Percentiles rank a stretch among this genome's conserved stretches.
Evolutionary conservation across 768 basidiomycete species (phyloP).

Genomic region (Mycena venus): DNA sequence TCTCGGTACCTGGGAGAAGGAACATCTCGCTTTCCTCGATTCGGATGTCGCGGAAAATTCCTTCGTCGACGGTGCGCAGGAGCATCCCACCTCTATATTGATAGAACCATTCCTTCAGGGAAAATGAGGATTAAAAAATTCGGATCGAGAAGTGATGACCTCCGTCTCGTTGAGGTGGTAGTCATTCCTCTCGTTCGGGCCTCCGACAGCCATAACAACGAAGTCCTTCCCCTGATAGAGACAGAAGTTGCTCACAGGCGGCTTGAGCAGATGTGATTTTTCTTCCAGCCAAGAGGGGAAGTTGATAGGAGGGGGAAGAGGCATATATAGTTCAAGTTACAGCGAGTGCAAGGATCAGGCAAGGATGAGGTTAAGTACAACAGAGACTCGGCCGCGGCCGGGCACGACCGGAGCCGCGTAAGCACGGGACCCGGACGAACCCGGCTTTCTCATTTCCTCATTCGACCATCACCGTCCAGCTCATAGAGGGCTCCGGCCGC

Average conservation of each 20-base stretch:
- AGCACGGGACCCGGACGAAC: not conserved
- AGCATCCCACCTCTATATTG: constrained; percentile 96
- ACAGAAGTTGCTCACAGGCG: constrained; percentile 94
- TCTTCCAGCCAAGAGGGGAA: constrained; percentile 90
- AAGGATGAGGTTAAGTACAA: no score
- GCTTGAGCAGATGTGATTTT: constrained; percentile 84
- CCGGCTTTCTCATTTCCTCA: constrained; percentile 21
- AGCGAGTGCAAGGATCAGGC: no score
- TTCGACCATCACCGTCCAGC: constrained; percentile 43
- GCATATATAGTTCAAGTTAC: no score
- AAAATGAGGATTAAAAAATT: not conserved
- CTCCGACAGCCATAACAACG: constrained; percentile 97
- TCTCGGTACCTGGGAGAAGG: constrained; percentile 86
- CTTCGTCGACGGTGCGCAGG: constrained; percentile 86
- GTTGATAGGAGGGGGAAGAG: constrained; percentile 86
- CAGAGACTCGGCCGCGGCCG: no score
- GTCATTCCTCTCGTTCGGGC: constrained; percentile 94
- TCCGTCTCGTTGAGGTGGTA: constrained; percentile 97
- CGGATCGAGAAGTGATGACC: not conserved
- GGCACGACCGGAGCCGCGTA: not conserved
- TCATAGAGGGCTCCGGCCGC: constrained; percentile 24
- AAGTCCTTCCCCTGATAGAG: constrained; percentile 87
- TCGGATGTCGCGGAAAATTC: constrained; percentile 82
- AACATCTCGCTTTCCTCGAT: constrained; percentile 99
- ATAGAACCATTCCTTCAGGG: constrained; percentile 90